phyloP scores from a whole-genome alignment of 148 eudicot genomes.

The Amaranthus cruentus region DNA sequence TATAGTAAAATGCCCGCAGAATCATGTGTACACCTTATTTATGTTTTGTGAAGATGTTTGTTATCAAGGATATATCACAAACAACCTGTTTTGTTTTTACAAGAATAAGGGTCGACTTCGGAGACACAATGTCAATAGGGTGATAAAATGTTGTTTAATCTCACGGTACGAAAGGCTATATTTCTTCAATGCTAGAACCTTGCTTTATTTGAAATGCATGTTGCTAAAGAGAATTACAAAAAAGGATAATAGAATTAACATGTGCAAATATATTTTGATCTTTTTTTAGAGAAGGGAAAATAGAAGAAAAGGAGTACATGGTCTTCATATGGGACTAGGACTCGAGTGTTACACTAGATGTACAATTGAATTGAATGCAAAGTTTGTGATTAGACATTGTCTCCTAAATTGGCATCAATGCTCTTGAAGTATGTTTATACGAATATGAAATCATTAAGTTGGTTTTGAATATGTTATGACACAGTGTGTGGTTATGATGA shows the following conservation, averaged over 20 bases:
- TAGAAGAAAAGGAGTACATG: too few species aligned
- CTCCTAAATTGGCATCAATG: background rate
- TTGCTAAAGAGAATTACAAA: background rate
- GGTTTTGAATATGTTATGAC: background rate
- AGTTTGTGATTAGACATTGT: background rate
- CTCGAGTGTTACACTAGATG: background rate
- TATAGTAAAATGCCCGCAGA: too few species aligned
- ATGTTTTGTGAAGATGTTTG: too few species aligned
- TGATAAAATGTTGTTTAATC: background rate
- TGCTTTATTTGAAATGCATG: background rate
- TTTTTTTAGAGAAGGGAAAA: background rate
- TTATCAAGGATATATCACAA: too few species aligned
- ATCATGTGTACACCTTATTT: too few species aligned
- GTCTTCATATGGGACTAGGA: too few species aligned
- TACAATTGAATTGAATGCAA: background rate
- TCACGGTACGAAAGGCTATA: background rate
- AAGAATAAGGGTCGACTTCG: too few species aligned
- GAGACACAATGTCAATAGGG: too few species aligned
- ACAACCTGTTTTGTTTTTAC: too few species aligned
- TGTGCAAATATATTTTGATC: background rate
- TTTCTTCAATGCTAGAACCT: background rate
- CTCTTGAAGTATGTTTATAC: background rate
- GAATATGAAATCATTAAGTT: background rate
- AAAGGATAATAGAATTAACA: background rate
- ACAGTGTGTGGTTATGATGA: background rate